Conservation (phyloP, 1,284 basidiomycete genomes). For the Heterobasidion annosum region DNA sequence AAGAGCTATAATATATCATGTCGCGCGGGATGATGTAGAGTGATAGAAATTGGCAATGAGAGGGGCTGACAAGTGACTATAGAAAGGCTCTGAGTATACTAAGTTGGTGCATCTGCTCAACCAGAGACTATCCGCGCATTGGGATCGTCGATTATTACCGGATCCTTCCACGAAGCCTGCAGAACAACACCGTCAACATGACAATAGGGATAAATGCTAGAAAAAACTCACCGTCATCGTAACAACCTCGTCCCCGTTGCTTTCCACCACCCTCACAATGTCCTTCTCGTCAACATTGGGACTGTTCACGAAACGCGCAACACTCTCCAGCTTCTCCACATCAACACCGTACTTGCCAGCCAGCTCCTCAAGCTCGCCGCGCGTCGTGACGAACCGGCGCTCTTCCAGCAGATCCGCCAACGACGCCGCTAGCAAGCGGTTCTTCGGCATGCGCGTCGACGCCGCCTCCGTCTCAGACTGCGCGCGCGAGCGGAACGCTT, state of each 20-base stretch:
- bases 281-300: constrained; percentile 54
- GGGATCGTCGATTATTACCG: background rate
- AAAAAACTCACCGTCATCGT: constrained; percentile 43
- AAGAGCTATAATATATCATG: too few relatives aligned
- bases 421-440: constrained; percentile 48
- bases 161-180: constrained; percentile 2
- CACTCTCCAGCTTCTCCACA: constrained; percentile 38
- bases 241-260: constrained; percentile 52
- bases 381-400: constrained; percentile 43
- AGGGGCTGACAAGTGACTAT: too few relatives aligned
- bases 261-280: constrained; percentile 34
- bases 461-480: constrained; percentile 48
- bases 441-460: constrained; percentile 26
- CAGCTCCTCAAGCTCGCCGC: constrained; percentile 37
- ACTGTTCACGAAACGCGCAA: constrained; percentile 61
- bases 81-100: too few relatives aligned
- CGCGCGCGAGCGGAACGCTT: constrained; percentile 41
- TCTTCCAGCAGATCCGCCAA: constrained; percentile 58
- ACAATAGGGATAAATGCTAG: too few relatives aligned
- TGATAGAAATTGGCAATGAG: too few relatives aligned
- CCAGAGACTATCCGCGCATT: background rate
- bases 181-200: too few relatives aligned
- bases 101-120: too few relatives aligned
- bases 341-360: constrained; percentile 54
- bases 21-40: too few relatives aligned